Percentiles rank a stretch among this genome's conserved stretches.
Conservation (phyloP, 2,329 filamentous ascomycete species). For the Biscogniauxia marginata region DNA sequence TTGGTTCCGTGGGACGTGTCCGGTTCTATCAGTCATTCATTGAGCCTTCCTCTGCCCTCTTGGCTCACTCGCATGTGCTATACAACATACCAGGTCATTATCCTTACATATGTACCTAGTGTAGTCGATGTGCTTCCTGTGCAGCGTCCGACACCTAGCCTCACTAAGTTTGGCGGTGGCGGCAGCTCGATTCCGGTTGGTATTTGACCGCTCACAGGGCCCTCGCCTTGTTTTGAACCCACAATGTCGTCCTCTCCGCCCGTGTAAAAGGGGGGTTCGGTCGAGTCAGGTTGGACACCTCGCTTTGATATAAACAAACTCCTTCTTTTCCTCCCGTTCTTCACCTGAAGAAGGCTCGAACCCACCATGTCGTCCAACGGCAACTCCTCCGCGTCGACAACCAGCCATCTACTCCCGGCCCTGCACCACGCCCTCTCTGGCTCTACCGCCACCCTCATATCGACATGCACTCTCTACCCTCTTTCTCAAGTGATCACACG, state of each 20-base stretch:
- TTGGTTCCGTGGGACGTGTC: not conserved
- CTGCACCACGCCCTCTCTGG: constrained; percentile 81
- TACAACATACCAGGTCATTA: too few species aligned
- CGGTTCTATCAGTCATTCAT: not conserved
- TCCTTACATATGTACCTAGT: too few species aligned
- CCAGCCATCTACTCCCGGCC: constrained; percentile 58
- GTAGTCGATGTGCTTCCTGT: not conserved
- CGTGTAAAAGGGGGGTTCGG: not conserved
- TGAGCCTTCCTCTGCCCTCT: constrained; percentile 8
- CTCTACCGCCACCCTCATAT: constrained; percentile 73
- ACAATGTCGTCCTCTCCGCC: not conserved
- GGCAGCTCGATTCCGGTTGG: not conserved
- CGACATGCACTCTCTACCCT: constrained; percentile 77
- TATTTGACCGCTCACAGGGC: not conserved
- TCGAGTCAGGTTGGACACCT: not conserved
- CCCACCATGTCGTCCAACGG: constrained; percentile 20
- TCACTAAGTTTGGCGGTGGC: not conserved
- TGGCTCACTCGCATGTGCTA: not conserved
- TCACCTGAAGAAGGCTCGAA: constrained; percentile 2
- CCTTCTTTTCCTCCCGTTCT: not conserved
- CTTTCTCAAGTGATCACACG: constrained; percentile 79
- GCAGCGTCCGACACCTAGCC: not conserved
- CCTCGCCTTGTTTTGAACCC: not conserved
- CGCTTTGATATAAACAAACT: not conserved
- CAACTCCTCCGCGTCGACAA: constrained; percentile 8